Evolutionary conservation across 2,329 filamentous ascomycete genomes (phyloP).

Genomic region (Aspergillus glaucus): DNA sequence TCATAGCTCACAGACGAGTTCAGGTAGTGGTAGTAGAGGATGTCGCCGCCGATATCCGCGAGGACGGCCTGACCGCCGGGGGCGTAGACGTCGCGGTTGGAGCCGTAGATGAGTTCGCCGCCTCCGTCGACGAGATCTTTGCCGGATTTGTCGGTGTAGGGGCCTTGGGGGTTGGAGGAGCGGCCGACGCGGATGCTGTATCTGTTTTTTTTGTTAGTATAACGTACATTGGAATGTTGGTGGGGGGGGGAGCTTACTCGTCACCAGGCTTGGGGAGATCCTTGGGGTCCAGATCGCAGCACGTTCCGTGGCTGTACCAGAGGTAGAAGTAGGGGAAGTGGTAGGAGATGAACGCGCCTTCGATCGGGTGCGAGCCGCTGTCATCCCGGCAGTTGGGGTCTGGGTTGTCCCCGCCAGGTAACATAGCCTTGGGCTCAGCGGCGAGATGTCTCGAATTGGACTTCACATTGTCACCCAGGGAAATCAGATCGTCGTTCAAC

Average conservation of each 20-base stretch:
- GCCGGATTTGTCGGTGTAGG: slow-evolving; percentile 50
- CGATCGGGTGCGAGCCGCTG: slow-evolving; percentile 25
- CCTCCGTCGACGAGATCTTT: slow-evolving; percentile 52
- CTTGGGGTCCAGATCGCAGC: slow-evolving; percentile 23
- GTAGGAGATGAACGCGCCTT: slow-evolving; percentile 26
- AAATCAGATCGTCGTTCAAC: slow-evolving; percentile 32
- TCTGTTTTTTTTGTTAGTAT: slow-evolving; percentile 13
- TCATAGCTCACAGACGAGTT: slow-evolving; percentile 24
- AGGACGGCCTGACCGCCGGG: slow-evolving; percentile 60
- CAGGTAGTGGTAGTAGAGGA: slow-evolving; percentile 31
- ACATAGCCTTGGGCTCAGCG: slow-evolving; percentile 17
- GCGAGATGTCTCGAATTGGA: slow-evolving; percentile 25
- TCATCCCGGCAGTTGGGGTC: slow-evolving; percentile 23
- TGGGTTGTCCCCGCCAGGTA: slow-evolving; percentile 13
- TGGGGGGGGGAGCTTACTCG: slow-evolving; percentile 33
- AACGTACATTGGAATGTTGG: too few relatives aligned
- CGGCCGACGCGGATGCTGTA: slow-evolving; percentile 62
- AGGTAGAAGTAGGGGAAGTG: slow-evolving; percentile 27
- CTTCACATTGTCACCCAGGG: slow-evolving; percentile 11
- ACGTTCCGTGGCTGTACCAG: slow-evolving; percentile 30
- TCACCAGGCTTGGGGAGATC: slow-evolving; percentile 45
- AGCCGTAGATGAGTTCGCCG: slow-evolving; percentile 55
- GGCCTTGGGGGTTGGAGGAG: slow-evolving; percentile 46
- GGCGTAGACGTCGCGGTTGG: slow-evolving; percentile 56
- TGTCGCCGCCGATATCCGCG: slow-evolving; percentile 35